Evolutionary conservation across 108 stramenopile species (phyloP), one percentile per base, ranked within the genome.

Genomic region (Asterionellopsis glacialis): DNA sequence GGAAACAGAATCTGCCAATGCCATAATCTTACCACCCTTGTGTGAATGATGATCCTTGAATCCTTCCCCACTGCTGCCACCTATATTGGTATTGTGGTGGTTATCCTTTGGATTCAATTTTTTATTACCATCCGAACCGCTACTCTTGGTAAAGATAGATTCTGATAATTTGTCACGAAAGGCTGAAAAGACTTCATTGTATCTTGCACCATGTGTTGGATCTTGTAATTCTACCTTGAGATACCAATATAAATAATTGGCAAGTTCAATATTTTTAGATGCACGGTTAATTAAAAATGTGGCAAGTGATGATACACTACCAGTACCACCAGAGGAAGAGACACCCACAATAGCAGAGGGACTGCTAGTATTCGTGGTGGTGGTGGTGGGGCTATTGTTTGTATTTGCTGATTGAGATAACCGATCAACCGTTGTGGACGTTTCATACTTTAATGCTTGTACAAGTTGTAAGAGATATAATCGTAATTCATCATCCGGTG

Each of bases 391-490:
- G 33, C 33, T 7, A 23, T 24, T 18, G 25, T 45, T 65, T 41
- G 5, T 14, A 7, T 44, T 45, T 26, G 52, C 55, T 2, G 33
- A 33, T 33, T 33, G 33, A 12, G 58, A 64, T 26, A 44, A 38
- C 13, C 73, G 72, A 38, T 72, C 72, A 23, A 33, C 33, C 69
- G 33, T 33, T 39, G 45, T 59, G 18, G 47, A 62, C 42, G 72
- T 84, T 73, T 99, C 97, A 65, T 98, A 99, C 64, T 97, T 93
- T 15, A 98, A 65, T 15, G 97, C 98, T 79, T 98, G 97, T 14
- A 99, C 99, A 1, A 99, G 75, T 71, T 99, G 99, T 19, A 99
- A 77, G 15, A 99, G 72, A 67, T 96, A 98, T 5, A 95, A 70
- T 27, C 82, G 78, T n/a, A 99, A 72, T 68, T 97, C 97, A 28